Percentiles rank a stretch among this genome's conserved stretches.
phyloP scores from a whole-genome alignment of 768 basidiomycete genomes.

The Leucosporidium yakuticum region DNA sequence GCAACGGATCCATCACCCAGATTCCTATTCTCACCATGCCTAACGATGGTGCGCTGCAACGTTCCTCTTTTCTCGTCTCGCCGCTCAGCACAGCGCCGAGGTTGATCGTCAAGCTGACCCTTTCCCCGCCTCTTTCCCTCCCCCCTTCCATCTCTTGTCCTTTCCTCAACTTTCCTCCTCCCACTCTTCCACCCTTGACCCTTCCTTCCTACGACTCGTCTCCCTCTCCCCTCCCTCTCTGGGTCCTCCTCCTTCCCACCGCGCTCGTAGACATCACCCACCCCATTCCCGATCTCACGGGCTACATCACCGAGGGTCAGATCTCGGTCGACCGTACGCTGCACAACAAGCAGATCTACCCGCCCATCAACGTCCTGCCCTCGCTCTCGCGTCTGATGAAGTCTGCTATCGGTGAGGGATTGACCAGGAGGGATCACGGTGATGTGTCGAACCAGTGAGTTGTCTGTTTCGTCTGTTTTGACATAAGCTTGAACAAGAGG shows the following conservation, averaged over 20 bases:
- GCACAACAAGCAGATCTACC: conserved; percentile 94
- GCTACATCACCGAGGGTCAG: conserved; percentile 99
- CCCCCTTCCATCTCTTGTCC: not conserved
- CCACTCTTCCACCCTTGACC: too few species aligned
- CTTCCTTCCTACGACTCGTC: too few species aligned
- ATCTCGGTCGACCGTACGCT: conserved; percentile 97
- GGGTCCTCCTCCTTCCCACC: too few species aligned
- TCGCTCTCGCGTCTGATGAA: conserved; percentile 99
- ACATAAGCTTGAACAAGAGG: too few species aligned
- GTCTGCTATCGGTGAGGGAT: conserved; percentile 94
- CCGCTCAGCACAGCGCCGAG: not conserved
- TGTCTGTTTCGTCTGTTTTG: conserved; percentile 43
- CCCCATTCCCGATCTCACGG: conserved; percentile 97
- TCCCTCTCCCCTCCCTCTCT: too few species aligned
- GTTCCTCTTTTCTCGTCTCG: not conserved
- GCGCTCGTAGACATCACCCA: conserved; percentile 87
- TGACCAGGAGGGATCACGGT: conserved; percentile 96
- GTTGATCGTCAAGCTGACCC: not conserved
- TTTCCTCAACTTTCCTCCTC: too few species aligned
- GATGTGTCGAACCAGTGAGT: conserved; percentile 89
- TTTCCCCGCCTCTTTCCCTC: not conserved
- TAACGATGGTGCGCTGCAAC: conserved; percentile 72
- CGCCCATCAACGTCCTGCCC: conserved; percentile 97
- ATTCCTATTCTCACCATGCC: conserved; percentile 99
- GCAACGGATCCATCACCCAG: conserved; percentile 98